A percentile compares a stretch with the other conserved stretches of the same genome.
Evolutionary conservation across 2,329 filamentous ascomycete species (phyloP).

Genomic region (Chrysoporthe deuterocubensis): DNA sequence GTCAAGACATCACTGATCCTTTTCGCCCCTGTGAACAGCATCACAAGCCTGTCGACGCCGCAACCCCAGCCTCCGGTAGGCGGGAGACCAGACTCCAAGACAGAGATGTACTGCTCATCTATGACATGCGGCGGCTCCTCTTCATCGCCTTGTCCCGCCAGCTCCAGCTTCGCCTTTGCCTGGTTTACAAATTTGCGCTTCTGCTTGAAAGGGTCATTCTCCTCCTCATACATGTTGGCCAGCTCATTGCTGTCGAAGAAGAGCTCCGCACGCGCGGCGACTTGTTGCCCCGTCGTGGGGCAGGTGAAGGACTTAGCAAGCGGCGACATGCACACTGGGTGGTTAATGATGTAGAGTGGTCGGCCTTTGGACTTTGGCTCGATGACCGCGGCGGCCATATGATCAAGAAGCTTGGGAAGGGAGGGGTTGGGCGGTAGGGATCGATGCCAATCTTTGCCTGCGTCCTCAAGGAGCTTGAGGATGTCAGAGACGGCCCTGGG

Average conservation of each 20-base stretch:
- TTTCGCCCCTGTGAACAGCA: constrained; percentile 81
- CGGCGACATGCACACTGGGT: constrained; percentile 88
- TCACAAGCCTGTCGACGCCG: constrained; percentile 86
- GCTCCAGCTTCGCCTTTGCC: constrained; percentile 33
- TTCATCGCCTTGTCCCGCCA: constrained; percentile 45
- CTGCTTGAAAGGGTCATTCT: constrained; percentile 90
- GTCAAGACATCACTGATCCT: constrained; percentile 85
- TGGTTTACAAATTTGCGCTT: constrained; percentile 75
- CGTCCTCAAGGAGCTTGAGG: constrained; percentile 53
- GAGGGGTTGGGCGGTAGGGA: constrained; percentile 68
- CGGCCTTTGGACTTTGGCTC: constrained; percentile 71
- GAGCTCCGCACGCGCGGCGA: constrained; percentile 83
- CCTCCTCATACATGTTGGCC: constrained; percentile 97
- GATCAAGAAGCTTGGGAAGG: constrained; percentile 75
- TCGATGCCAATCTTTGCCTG: constrained; percentile 66
- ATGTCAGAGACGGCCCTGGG: constrained; percentile 63
- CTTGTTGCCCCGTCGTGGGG: constrained; percentile 67
- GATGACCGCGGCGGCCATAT: constrained; percentile 74
- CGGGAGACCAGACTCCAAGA: constrained; percentile 87
- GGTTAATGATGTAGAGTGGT: constrained; percentile 86
- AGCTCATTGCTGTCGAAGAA: constrained; percentile 82
- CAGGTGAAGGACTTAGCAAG: constrained; percentile 86
- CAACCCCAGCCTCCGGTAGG: constrained; percentile 97
- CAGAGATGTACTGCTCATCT: constrained; percentile 84
- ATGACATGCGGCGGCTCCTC: constrained; percentile 53